These are phyloP conservation scores for Tolypocladium amazonense DNA, from an alignment of 2,329 filamentous ascomycete genomes.

Conservation along the genomic window DNA sequence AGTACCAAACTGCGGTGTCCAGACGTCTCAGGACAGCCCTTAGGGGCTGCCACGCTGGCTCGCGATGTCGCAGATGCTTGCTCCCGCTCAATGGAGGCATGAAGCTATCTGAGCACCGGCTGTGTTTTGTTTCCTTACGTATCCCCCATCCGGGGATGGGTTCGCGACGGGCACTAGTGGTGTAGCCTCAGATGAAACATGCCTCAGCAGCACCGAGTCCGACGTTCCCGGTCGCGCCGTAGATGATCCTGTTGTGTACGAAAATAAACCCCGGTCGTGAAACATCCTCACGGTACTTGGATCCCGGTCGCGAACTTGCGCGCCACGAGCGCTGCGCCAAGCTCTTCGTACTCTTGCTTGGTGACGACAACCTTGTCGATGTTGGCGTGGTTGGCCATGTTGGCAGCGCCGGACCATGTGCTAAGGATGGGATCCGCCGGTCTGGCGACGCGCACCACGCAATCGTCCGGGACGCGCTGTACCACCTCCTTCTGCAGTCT, in stretches of 20 bases:
- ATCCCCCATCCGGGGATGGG: not conserved
- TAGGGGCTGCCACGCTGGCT: not conserved
- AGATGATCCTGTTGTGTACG: not conserved
- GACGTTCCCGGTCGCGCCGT: not conserved
- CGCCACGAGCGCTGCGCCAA: slow-evolving; percentile 65
- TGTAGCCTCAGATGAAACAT: not conserved
- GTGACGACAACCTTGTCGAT: slow-evolving; percentile 65
- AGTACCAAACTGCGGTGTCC: too few relatives aligned
- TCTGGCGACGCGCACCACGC: slow-evolving; percentile 61
- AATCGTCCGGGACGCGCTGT: slow-evolving; percentile 62
- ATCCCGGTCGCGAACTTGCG: slow-evolving; percentile 49
- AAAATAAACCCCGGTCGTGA: not conserved
- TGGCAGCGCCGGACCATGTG: slow-evolving; percentile 78
- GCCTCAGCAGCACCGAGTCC: not conserved
- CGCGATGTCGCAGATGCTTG: not conserved
- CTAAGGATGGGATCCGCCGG: slow-evolving; percentile 65
- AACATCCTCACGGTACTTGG: slow-evolving; percentile 1
- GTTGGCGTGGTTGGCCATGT: slow-evolving; percentile 59
- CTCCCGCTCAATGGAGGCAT: not conserved
- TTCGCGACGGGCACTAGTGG: not conserved
- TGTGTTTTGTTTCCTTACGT: not conserved
- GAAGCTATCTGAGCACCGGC: not conserved
- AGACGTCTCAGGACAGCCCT: not conserved
- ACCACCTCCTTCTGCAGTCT: slow-evolving; percentile 68
- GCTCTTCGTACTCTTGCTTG: slow-evolving; percentile 81